Base-by-base conservation (phyloP, 2,329 filamentous ascomycete genomes). In the Trichoderma endophyticum region DNA sequence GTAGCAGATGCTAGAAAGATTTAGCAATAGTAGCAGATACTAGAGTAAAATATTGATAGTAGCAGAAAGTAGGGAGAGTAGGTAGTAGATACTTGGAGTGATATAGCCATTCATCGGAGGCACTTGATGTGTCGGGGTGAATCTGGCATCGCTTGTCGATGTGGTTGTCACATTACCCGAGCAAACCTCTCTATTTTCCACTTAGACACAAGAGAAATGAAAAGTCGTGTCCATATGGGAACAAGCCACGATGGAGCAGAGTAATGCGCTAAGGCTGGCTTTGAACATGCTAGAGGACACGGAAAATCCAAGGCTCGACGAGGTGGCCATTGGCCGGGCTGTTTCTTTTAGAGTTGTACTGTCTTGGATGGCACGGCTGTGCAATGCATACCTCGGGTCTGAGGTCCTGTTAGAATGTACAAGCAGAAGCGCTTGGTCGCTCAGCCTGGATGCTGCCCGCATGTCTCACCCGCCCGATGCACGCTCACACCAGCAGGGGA, bases 351-450 rank as follows among this genome's bases (percentile, higher is more conserved):
- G 21, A 18, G 71, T 72, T 24, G 71, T 59, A 64, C 59, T 36
- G 66, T 70, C 65, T 68, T 72, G 48, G 67, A 51, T 30, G 21
- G 30, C n/a, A 28, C 61, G 66, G 59, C 54, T 71, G 51, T 72
- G 51, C 14, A 60, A 71, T 72, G 67, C 71, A 64, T 60, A 56
- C 62, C 26, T 72, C 67, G 60, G 71, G 71, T 64, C 56, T 63
- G 48, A 70, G 48, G 59, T 62, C 57, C 57, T 63, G 57, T 59
- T 15, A 56, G 28, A 65, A 57, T 18, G 48, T 43, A 43, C 39
- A 3, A n/a, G 39, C n/a, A 15, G 71, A 51, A 30, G 71, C 71
- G 67, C 54, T 30, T 71, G 18, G 39, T 70, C 36, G 28, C 51
- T 56, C 67, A 51, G 43, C 66, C 57, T 54, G 24, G 56, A 48